Evolutionary conservation across 805 yeast species (phyloP).

Genomic region (Starmerella apis): DNA sequence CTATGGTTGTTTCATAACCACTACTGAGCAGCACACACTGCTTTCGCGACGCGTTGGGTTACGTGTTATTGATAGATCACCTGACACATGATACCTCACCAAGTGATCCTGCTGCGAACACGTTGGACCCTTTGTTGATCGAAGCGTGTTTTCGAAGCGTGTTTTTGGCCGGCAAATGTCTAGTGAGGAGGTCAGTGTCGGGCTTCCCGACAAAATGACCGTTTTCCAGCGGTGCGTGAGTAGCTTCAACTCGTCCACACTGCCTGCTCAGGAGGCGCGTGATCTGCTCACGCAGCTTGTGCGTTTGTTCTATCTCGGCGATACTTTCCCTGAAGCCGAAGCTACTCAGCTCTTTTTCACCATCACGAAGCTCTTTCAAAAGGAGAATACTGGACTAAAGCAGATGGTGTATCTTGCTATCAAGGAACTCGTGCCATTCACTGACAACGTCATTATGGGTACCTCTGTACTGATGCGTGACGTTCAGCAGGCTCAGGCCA

Average conservation of each 20-base stretch:
- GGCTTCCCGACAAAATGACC: slow-evolving; percentile 82
- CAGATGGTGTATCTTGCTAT: slow-evolving; percentile 90
- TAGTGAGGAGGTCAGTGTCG: slow-evolving; percentile 47
- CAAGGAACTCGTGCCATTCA: slow-evolving; percentile 73
- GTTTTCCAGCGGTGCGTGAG: slow-evolving; percentile 91
- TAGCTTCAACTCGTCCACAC: slow-evolving; percentile 84
- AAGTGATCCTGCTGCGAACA: background rate
- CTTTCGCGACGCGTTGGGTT: slow-evolving; percentile 2
- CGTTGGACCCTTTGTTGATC: slow-evolving; percentile 2
- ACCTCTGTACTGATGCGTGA: slow-evolving; percentile 98
- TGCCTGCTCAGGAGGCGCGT: slow-evolving; percentile 80
- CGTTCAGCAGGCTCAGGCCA: slow-evolving; percentile 59
- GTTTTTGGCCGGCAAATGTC: slow-evolving; percentile 11
- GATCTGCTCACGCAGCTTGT: slow-evolving; percentile 68
- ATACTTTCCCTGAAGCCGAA: slow-evolving; percentile 74
- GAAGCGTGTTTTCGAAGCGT: slow-evolving; percentile 4
- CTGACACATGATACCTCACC: background rate
- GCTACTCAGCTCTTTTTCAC: slow-evolving; percentile 89
- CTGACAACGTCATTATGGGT: slow-evolving; percentile 92
- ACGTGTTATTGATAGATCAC: background rate
- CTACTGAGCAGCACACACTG: background rate
- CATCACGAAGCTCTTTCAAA: slow-evolving; percentile 88
- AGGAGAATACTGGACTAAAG: slow-evolving; percentile 72
- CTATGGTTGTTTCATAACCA: no score
- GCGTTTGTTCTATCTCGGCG: slow-evolving; percentile 76